Conservation (phyloP, 2,329 filamentous ascomycete species). For the Pyricularia pennisetigena region DNA sequence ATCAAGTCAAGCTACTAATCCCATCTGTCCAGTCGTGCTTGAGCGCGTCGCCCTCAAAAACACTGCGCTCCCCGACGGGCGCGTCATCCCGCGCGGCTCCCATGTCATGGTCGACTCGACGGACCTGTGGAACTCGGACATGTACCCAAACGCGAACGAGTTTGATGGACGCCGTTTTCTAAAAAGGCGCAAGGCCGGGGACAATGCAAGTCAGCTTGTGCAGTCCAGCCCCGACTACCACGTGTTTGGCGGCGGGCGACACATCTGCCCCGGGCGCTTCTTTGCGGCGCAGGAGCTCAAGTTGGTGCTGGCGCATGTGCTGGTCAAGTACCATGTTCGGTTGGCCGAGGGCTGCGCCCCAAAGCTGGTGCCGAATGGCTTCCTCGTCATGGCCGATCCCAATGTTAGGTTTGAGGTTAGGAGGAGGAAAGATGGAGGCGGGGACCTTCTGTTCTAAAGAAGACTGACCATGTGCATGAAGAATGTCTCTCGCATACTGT, state of each 20-base stretch:
- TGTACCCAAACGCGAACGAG: not conserved
- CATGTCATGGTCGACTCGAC: not conserved
- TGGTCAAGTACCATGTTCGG: conserved; percentile 6
- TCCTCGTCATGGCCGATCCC: not conserved
- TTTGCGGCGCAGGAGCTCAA: conserved; percentile 27
- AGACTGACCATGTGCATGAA: too few relatives aligned
- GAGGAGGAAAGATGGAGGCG: not conserved
- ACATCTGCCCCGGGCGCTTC: conserved; percentile 29
- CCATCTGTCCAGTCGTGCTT: not conserved
- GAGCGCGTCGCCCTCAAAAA: not conserved
- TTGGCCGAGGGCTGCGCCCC: not conserved
- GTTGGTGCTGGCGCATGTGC: conserved; percentile 13
- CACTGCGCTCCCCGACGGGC: not conserved
- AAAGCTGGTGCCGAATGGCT: not conserved
- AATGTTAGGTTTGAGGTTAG: not conserved
- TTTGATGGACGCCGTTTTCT: not conserved
- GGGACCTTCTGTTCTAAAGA: not conserved
- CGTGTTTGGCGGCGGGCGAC: conserved; percentile 26
- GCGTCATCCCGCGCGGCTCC: not conserved
- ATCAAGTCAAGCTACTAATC: not conserved
- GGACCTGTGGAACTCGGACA: not conserved
- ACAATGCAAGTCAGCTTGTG: not conserved
- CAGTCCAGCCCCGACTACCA: conserved; percentile 17
- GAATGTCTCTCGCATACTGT: too few relatives aligned
- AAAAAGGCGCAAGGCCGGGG: not conserved